Conservation (phyloP, 139 green algal genomes). For the Trebouxia sp. region DNA sequence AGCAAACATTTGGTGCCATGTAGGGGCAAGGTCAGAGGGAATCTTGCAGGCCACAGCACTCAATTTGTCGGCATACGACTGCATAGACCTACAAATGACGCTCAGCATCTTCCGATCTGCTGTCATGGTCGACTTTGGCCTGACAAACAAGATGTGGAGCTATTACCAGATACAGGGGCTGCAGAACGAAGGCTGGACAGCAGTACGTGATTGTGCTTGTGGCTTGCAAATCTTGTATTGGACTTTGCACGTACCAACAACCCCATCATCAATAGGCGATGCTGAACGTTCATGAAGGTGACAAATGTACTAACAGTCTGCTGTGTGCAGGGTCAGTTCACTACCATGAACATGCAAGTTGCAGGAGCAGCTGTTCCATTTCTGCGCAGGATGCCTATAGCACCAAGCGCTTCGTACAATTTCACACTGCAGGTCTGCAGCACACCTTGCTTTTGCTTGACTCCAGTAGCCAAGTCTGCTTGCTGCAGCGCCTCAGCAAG, state of each 20-base stretch:
- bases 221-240: no score
- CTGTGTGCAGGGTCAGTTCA: not conserved
- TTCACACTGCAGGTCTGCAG: constrained; percentile 14
- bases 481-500: no score
- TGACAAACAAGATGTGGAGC: not conserved
- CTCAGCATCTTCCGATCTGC: not conserved
- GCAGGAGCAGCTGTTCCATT: not conserved
- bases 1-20: not conserved
- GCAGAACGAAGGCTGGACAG: not conserved
- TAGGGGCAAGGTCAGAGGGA: not conserved
- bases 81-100: not conserved
- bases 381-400: not conserved
- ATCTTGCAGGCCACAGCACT: not conserved
- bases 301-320: no score
- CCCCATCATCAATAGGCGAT: no score
- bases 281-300: no score
- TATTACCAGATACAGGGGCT: not conserved
- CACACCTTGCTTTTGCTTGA: no score
- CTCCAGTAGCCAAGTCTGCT: no score
- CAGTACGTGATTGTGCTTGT: not conserved
- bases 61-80: not conserved
- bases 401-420: constrained; percentile 1
- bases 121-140: not conserved
- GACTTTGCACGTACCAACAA: no score
- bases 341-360: not conserved